These are phyloP conservation scores for Veloporphyrellus conicus DNA, from an alignment of 1,284 basidiomycete species.

Conservation along the genomic window DNA sequence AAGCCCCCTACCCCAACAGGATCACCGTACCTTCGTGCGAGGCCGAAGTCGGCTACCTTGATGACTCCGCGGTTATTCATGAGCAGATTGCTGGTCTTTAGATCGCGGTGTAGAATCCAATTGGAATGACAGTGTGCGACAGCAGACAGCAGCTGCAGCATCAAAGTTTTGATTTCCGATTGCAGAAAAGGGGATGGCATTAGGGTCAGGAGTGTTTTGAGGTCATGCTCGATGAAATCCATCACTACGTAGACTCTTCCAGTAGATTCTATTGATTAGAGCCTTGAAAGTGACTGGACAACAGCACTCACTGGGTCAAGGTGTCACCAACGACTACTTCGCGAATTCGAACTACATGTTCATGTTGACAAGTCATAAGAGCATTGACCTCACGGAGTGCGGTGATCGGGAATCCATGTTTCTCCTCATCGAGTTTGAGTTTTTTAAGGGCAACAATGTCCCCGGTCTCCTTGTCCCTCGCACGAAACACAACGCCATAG, in stretches of 20 bases:
- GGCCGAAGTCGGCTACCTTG: slow-evolving; percentile 98
- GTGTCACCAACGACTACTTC: slow-evolving; percentile 99
- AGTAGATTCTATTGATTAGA: slow-evolving; percentile 20
- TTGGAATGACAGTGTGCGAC: slow-evolving; percentile 89
- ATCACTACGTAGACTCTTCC: slow-evolving; percentile 95
- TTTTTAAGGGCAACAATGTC: slow-evolving; percentile 97
- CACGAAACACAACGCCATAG: slow-evolving; percentile 96
- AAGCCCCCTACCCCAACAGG: slow-evolving; percentile 89
- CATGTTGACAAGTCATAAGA: slow-evolving; percentile 86
- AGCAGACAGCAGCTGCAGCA: slow-evolving; percentile 92
- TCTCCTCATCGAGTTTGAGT: slow-evolving; percentile 96
- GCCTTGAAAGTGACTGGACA: slow-evolving; percentile 3
- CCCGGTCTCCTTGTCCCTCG: slow-evolving; percentile 87
- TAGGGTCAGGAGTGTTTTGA: slow-evolving; percentile 89
- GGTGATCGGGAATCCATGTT: slow-evolving; percentile 97
- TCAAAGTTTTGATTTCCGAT: slow-evolving; percentile 96
- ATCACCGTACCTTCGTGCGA: slow-evolving; percentile 93
- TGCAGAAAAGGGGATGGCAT: slow-evolving; percentile 96
- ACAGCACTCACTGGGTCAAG: slow-evolving; percentile 82
- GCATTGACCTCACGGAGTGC: slow-evolving; percentile 93
- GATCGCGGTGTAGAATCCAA: slow-evolving; percentile 97
- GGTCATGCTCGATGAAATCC: slow-evolving; percentile 99
- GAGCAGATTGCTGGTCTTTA: slow-evolving; percentile 96
- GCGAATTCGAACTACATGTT: slow-evolving; percentile 91
- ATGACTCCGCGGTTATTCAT: slow-evolving; percentile 99